Evolutionary conservation across 2,329 filamentous ascomycete genomes (phyloP).

Genomic region (Aspergillus ruber): DNA sequence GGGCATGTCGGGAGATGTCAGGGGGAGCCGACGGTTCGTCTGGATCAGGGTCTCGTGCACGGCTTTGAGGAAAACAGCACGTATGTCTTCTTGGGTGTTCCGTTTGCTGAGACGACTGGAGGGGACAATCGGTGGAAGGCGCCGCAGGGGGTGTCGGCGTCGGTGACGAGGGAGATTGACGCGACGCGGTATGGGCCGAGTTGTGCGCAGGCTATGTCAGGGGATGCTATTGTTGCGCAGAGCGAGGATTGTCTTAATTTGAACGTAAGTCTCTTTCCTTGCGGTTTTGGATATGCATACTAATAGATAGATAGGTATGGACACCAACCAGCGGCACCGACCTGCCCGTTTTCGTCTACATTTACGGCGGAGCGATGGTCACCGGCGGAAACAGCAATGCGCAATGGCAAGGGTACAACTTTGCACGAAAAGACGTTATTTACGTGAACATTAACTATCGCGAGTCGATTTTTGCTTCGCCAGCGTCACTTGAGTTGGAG

Average conservation of each 20-base stretch:
- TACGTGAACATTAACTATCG: conserved; percentile 19
- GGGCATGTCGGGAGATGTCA: not conserved
- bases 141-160: conserved; percentile 7
- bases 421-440: conserved; percentile 17
- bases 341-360: conserved; percentile 42
- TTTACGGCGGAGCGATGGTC: conserved; percentile 59
- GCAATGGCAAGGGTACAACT: conserved; percentile 18
- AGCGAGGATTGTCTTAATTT: conserved; percentile 17
- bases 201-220: conserved; percentile 18
- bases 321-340: conserved; percentile 8
- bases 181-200: conserved; percentile 14
- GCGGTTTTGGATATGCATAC: not conserved
- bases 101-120: conserved; percentile 14
- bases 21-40: conserved; percentile 5
- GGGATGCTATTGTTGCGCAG: conserved; percentile 13
- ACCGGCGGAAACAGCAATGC: conserved; percentile 17
- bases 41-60: conserved; percentile 15
- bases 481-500: conserved; percentile 14
- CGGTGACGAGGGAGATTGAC: conserved; percentile 8
- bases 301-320: conserved; percentile 8
- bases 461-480: conserved; percentile 16
- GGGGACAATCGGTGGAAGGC: conserved; percentile 18
- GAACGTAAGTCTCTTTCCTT: conserved; percentile 3
- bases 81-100: conserved; percentile 18
- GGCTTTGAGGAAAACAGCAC: conserved; percentile 20